phyloP scores from a whole-genome alignment of 106 monocot species.

The Ottelia alismoides region DNA sequence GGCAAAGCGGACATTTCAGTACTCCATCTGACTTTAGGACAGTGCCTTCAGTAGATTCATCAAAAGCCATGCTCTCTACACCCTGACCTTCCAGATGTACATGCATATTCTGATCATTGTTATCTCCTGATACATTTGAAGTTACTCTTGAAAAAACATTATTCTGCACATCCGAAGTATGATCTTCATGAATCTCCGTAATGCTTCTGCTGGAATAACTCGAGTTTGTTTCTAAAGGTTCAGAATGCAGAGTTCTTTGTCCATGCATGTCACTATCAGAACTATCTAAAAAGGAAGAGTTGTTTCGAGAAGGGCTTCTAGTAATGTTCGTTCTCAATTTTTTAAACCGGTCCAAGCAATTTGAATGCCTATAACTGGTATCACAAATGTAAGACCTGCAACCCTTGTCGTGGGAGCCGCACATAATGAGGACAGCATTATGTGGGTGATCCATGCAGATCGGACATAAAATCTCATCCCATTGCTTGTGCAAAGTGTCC shows the following conservation, averaged over 20 bases:
- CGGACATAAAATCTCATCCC: too few species aligned
- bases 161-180: slow-evolving; percentile 10
- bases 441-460: too few species aligned
- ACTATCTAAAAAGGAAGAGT: slow-evolving; percentile 2
- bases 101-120: slow-evolving; percentile 10
- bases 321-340: slow-evolving; percentile 10
- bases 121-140: slow-evolving; percentile 8
- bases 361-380: too few species aligned
- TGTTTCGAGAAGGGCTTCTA: slow-evolving; percentile 4
- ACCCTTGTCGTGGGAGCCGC: too few species aligned
- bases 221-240: not conserved
- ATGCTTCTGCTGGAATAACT: slow-evolving; percentile 4
- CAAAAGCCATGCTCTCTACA: slow-evolving; percentile 9
- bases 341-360: too few species aligned
- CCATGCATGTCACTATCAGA: not conserved
- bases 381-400: too few species aligned
- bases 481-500: too few species aligned
- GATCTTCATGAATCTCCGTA: slow-evolving; percentile 6
- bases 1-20: slow-evolving; percentile 78
- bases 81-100: slow-evolving; percentile 3
- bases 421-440: too few species aligned
- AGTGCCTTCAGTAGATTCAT: slow-evolving; percentile 6
- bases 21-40: slow-evolving; percentile 1
- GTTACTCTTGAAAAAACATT: not conserved
- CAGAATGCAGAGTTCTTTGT: slow-evolving; percentile 2